Evolutionary conservation across 768 basidiomycete species (phyloP).

Genomic region (Termitomyces heimii): DNA sequence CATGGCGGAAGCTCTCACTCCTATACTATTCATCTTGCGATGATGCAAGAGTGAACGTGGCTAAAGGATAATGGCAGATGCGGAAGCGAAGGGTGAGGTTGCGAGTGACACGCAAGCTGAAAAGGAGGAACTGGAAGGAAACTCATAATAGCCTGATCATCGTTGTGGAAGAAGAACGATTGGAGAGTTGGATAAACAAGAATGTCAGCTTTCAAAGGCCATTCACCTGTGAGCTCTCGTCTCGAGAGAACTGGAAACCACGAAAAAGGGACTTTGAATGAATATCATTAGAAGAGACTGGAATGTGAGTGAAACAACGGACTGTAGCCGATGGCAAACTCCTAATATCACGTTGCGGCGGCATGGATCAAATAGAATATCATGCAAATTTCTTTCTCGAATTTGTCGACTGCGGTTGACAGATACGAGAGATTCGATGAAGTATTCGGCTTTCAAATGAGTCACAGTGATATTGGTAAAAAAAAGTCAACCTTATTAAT

Average conservation of each 20-base stretch:
- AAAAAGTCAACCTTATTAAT: not conserved
- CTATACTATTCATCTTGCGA: not conserved
- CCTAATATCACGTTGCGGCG: not conserved
- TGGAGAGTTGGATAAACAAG: too few species aligned
- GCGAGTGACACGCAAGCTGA: not conserved
- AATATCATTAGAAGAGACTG: too few species aligned
- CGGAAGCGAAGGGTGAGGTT: not conserved
- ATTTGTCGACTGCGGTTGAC: not conserved
- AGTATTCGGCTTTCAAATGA: not conserved
- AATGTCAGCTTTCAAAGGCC: too few species aligned
- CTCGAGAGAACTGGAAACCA: not conserved
- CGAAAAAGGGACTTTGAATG: not conserved
- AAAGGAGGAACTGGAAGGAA: not conserved
- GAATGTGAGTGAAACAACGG: not conserved
- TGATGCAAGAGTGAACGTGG: not conserved
- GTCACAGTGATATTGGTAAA: not conserved
- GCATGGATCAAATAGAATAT: not conserved
- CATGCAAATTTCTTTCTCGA: not conserved
- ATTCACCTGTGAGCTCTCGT: too few species aligned
- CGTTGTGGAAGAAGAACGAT: not conserved
- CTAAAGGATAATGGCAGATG: not conserved
- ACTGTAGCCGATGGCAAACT: not conserved
- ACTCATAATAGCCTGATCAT: not conserved
- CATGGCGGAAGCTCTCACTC: not conserved
- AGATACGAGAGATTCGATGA: not conserved